A percentile compares a stretch with the other conserved stretches of the same genome.
Evolutionary conservation across 208 protist species (phyloP).

Genomic region (Herpetomonas samuelpessoai): DNA sequence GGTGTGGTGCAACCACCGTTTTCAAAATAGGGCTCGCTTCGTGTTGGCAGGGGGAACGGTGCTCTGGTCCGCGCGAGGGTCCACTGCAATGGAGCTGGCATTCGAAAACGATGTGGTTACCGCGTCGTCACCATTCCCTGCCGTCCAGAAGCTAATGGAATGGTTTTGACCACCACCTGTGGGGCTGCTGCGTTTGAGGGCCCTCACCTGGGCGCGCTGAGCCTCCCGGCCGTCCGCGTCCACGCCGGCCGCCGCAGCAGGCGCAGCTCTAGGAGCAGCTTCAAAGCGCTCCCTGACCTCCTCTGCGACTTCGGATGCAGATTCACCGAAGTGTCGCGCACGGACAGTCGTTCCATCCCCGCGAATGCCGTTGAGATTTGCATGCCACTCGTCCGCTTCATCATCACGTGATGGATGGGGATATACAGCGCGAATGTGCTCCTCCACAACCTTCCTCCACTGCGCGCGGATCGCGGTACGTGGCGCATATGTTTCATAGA

Average conservation of each 20-base stretch:
- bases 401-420: too few relatives aligned
- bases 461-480: not conserved
- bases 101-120: not conserved
- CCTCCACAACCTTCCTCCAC: too few relatives aligned
- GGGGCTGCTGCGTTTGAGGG: not conserved
- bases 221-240: too few relatives aligned
- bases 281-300: too few relatives aligned
- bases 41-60: not conserved
- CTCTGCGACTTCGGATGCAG: too few relatives aligned
- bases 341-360: not conserved
- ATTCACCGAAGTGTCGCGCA: too few relatives aligned
- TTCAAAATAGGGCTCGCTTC: not conserved
- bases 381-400: not conserved
- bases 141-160: not conserved
- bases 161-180: not conserved
- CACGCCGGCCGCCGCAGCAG: too few relatives aligned
- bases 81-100: not conserved
- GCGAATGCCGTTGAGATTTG: conserved; percentile 4
- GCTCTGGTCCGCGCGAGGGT: not conserved
- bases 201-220: not conserved
- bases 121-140: not conserved
- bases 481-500: not conserved
- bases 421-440: too few relatives aligned
- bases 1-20: not conserved
- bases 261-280: too few relatives aligned